Evolutionary conservation across 352 stramenopile species (phyloP).

Genomic region (Lagenidium sp.): DNA sequence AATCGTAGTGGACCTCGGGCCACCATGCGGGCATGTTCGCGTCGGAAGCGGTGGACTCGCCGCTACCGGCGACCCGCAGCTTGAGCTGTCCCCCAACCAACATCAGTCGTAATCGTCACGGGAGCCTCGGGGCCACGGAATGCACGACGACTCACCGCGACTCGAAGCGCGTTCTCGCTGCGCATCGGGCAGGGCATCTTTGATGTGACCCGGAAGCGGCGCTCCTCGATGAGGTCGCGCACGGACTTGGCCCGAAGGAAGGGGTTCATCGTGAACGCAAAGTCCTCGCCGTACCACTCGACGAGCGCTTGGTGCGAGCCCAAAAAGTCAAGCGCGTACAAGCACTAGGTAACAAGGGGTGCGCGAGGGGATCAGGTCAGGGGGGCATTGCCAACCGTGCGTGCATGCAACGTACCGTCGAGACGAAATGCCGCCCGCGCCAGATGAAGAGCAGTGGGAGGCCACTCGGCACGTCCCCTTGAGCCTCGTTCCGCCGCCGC

Average conservation of each 20-base stretch:
- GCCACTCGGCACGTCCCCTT: too few species aligned
- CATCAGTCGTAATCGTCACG: neutral
- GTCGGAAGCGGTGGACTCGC: neutral
- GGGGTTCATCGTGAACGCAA: constrained; percentile 51
- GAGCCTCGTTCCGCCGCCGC: neutral
- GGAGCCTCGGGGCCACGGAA: neutral
- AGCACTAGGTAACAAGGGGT: constrained; percentile 21
- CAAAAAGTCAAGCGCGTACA: constrained; percentile 44
- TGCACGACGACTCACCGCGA: constrained; percentile 15
- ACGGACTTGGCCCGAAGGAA: constrained; percentile 50
- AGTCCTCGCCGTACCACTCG: constrained; percentile 74
- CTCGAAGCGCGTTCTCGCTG: constrained; percentile 20
- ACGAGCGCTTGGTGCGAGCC: constrained; percentile 18
- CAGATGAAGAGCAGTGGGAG: constrained; percentile 37
- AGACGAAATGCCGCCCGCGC: constrained; percentile 39
- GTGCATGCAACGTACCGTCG: too few species aligned
- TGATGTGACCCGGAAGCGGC: constrained; percentile 12
- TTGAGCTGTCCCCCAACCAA: constrained; percentile 15
- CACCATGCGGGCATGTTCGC: constrained; percentile 37
- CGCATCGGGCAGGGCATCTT: neutral
- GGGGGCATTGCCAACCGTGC: too few species aligned
- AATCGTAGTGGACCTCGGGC: constrained; percentile 34
- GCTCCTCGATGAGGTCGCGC: constrained; percentile 30
- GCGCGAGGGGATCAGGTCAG: too few species aligned
- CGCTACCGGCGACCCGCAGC: constrained; percentile 18